Conservation (phyloP, 768 basidiomycete species). For the Panus rudis region DNA sequence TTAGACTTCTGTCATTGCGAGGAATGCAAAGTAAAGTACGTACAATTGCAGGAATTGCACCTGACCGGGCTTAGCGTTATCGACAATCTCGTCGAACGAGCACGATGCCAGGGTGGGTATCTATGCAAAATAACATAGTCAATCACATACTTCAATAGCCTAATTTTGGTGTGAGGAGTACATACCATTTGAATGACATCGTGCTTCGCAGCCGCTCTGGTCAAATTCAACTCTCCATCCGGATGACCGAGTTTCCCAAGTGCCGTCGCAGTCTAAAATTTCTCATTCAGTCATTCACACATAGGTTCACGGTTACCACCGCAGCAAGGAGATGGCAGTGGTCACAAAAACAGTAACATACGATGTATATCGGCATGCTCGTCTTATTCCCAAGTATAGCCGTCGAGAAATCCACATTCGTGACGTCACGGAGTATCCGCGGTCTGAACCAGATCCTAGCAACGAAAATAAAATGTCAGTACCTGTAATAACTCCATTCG, state of each 20-base stretch:
- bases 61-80: constrained; percentile 74
- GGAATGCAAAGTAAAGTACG: constrained; percentile 13
- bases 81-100: constrained; percentile 91
- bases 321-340: not conserved
- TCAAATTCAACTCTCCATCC: constrained; percentile 41
- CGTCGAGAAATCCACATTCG: constrained; percentile 80
- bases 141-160: not conserved
- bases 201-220: constrained; percentile 35
- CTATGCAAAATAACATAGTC: constrained; percentile 31
- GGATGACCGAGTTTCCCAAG: constrained; percentile 38
- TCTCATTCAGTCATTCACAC: constrained; percentile 23
- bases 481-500: constrained; percentile 1
- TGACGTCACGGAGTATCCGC: constrained; percentile 64
- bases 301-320: not conserved
- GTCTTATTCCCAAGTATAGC: constrained; percentile 71
- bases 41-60: constrained; percentile 82
- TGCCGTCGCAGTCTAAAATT: constrained; percentile 30
- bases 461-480: constrained; percentile 7
- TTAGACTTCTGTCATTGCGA: not conserved
- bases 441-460: constrained; percentile 28
- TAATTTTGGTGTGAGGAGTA: no score
- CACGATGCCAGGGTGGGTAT: constrained; percentile 96
- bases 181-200: constrained; percentile 27
- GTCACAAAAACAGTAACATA: constrained; percentile 2
- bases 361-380: constrained; percentile 74